Evolutionary conservation across 148 eudicot genomes (phyloP), one percentile per base, ranked within the genome.

Genomic region (Heliosperma pusillum): DNA sequence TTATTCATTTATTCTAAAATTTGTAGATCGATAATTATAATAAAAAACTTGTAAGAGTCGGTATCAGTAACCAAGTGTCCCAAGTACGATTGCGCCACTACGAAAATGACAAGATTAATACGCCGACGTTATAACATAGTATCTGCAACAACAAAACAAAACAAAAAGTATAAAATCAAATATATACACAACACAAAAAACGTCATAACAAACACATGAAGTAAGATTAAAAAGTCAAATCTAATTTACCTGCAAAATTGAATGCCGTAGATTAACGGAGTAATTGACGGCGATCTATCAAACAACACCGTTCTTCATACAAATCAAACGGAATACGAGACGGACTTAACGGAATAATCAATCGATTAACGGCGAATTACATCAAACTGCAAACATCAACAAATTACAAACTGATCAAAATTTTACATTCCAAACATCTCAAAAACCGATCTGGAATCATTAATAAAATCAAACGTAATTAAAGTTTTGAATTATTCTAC

Each of bases 351-450:
- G 55, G 21, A 74, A 53, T 15, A 56, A 12, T 66, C 67, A 47
- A 61, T 56, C 53, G 42, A 36, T 56, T 71, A 57, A 65, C 76
- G 76, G 74, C 57, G 59, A 75, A 44, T 10, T 5, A 36, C 71
- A 74, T 69, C 55, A 64, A 72, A 68, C 79, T 76, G 79, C 77
- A 59, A 21, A 72, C 42, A 64, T 63, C 36, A 70, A 70, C 66
- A 61, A 64, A 74, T 72, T 44, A 77, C 71, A 62, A 64, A 29
- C 45, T 69, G 65, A 73, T 73, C 80, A 72, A 71, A 47, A 58
- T 20, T 71, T 57, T 50, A 74, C 2, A n/a, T 17, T 26, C 22
- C 26, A 63, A 70, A 44, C 71, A 21, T 66, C 66, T 69, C 67
- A 40, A 80, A 63, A 63, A 61, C 45, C 55, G 79, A 64, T 80